phyloP scores from a whole-genome alignment of 371 early-diverging fungal species.

The Mucor irregularis region DNA sequence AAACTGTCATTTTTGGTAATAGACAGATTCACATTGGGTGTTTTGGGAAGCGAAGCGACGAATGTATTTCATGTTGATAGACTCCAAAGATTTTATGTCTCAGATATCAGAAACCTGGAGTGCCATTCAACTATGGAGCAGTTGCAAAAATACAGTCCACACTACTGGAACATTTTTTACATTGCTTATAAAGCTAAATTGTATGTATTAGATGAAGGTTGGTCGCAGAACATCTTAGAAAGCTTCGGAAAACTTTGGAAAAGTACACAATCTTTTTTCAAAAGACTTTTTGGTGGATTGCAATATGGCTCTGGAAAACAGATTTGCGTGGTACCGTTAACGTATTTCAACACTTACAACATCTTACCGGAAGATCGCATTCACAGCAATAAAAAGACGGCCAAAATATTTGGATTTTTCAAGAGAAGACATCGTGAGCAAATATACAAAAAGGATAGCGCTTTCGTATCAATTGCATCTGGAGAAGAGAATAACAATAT shows the following conservation, averaged over 20 bases:
- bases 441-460: not conserved
- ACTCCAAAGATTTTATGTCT: not conserved
- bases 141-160: not conserved
- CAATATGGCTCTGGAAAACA: not conserved
- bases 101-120: constrained; percentile 6
- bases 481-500: constrained; percentile 5
- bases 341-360: constrained; percentile 9
- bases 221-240: no score
- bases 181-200: not conserved
- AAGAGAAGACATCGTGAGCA: no score
- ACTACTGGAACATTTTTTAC: not conserved
- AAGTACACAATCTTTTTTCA: no score
- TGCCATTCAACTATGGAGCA: constrained; percentile 7
- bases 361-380: constrained; percentile 2
- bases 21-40: not conserved
- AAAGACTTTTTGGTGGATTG: not conserved
- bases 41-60: not conserved
- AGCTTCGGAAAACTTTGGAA: no score
- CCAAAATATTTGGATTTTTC: not conserved
- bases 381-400: not conserved
- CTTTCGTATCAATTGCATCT: not conserved
- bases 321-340: constrained; percentile 9
- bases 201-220: not conserved
- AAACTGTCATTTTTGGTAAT: constrained; percentile 11
- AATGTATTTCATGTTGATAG: not conserved